Conservation (phyloP, 768 basidiomycete genomes). For the Boletus tomentosulus region DNA sequence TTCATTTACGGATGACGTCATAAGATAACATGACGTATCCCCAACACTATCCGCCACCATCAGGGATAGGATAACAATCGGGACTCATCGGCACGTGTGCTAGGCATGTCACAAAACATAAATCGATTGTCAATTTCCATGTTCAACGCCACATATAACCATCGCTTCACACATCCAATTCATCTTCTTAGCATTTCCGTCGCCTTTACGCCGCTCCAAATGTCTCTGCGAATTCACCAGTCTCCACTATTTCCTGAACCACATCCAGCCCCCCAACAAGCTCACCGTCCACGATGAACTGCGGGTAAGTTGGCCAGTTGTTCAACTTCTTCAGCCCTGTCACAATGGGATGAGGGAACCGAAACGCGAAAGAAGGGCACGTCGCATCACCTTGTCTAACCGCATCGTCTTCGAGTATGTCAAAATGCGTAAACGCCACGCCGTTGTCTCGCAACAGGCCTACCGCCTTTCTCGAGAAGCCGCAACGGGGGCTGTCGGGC, state of each 20-base stretch:
- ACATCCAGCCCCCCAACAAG: slow-evolving; percentile 95
- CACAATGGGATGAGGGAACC: slow-evolving; percentile 4
- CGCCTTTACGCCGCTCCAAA: slow-evolving; percentile 6
- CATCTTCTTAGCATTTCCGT: neutral
- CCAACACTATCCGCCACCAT: neutral
- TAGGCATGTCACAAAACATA: slow-evolving; percentile 4
- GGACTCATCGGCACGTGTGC: slow-evolving; percentile 4
- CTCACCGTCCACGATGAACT: slow-evolving; percentile 85
- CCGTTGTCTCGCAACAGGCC: slow-evolving; percentile 58
- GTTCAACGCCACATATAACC: neutral
- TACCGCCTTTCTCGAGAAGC: slow-evolving; percentile 78
- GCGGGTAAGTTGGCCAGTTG: slow-evolving; percentile 89
- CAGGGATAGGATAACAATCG: too few species aligned
- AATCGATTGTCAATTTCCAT: neutral
- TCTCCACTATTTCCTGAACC: slow-evolving; percentile 81
- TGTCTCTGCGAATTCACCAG: slow-evolving; percentile 66
- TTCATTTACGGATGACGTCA: slow-evolving; percentile 25
- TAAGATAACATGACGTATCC: neutral
- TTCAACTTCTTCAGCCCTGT: slow-evolving; percentile 72
- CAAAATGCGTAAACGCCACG: slow-evolving; percentile 71
- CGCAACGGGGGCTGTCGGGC: slow-evolving; percentile 75
- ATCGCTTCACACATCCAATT: neutral
- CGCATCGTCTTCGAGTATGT: slow-evolving; percentile 77
- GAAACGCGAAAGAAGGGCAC: neutral
- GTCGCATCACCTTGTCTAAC: slow-evolving; percentile 66